Percentiles rank a stretch among this genome's conserved stretches.
Conservation (phyloP, 352 stramenopile genomes). For the Phytophthora kernoviae region DNA sequence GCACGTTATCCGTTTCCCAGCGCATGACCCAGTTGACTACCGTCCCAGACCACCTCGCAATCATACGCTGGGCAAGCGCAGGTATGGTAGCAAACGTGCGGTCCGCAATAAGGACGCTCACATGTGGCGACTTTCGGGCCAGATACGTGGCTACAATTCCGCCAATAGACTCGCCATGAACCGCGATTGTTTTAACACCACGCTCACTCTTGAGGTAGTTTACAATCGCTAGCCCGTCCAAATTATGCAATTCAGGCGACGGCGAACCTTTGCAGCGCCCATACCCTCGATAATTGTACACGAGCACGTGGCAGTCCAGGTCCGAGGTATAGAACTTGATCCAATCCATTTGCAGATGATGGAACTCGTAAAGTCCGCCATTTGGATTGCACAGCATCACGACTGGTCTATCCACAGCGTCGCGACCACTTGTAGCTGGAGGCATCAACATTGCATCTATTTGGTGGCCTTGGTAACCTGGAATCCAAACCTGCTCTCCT, state of each 20-base stretch:
- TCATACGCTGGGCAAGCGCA: constrained; percentile 77
- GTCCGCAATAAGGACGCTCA: constrained; percentile 78
- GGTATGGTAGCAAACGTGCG: constrained; percentile 83
- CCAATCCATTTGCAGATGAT: constrained; percentile 91
- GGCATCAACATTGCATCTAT: constrained; percentile 87
- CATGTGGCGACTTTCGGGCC: constrained; percentile 54
- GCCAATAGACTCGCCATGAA: constrained; percentile 87
- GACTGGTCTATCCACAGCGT: constrained; percentile 39
- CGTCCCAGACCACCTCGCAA: constrained; percentile 72
- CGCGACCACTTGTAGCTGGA: constrained; percentile 34
- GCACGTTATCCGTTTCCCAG: constrained; percentile 83
- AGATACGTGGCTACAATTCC: constrained; percentile 79
- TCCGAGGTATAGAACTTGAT: constrained; percentile 86
- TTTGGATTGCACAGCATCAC: constrained; percentile 89
- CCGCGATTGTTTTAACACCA: constrained; percentile 57
- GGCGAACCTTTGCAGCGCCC: constrained; percentile 69
- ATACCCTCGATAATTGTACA: constrained; percentile 91
- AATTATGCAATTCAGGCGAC: constrained; percentile 63
- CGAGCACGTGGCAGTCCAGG: constrained; percentile 73
- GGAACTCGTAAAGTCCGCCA: constrained; percentile 84
- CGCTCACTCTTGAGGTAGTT: constrained; percentile 66
- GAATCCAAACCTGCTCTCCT: constrained; percentile 85
- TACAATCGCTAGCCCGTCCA: constrained; percentile 76
- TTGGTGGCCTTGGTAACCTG: constrained; percentile 53
- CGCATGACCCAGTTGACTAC: constrained; percentile 70